Conservation (phyloP, 75 land plant species). For the Selaginella tamariscina region DNA sequence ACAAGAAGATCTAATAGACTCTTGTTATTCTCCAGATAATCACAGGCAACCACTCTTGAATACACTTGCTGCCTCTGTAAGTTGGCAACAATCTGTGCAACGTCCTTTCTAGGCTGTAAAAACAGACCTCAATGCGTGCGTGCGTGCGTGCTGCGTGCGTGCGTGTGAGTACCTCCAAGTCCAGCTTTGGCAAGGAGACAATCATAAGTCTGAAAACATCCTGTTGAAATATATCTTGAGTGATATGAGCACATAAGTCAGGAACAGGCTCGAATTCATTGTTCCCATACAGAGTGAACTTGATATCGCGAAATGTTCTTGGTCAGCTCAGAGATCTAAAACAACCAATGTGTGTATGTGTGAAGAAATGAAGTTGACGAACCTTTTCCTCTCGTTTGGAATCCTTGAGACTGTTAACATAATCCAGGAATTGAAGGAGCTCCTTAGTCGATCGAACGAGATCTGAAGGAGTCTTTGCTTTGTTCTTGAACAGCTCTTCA, state of each 20-base stretch:
- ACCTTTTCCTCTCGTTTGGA: conserved; percentile 88
- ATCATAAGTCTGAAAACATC: conserved; percentile 65
- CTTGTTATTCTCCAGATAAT: conserved; percentile 67
- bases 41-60: conserved; percentile 64
- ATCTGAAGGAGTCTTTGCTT: conserved; percentile 76
- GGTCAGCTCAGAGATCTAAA: conserved; percentile 58
- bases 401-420: conserved; percentile 22
- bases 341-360: neutral
- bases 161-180: conserved; percentile 54
- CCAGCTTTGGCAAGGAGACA: conserved; percentile 65
- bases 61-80: conserved; percentile 81
- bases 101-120: conserved; percentile 63
- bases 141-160: neutral
- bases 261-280: conserved; percentile 82
- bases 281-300: conserved; percentile 67
- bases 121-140: neutral
- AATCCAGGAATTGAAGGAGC: conserved; percentile 41
- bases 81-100: conserved; percentile 80
- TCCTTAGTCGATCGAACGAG: conserved; percentile 75
- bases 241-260: conserved; percentile 83
- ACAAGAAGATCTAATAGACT: conserved; percentile 64
- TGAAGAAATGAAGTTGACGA: neutral
- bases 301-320: conserved; percentile 78
- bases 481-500: conserved; percentile 70
- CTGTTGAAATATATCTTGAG: conserved; percentile 81